A percentile compares a stretch with the other conserved stretches of the same genome.
Evolutionary conservation across 208 protist genomes (phyloP).

Genomic region (Strigomonas galati): DNA sequence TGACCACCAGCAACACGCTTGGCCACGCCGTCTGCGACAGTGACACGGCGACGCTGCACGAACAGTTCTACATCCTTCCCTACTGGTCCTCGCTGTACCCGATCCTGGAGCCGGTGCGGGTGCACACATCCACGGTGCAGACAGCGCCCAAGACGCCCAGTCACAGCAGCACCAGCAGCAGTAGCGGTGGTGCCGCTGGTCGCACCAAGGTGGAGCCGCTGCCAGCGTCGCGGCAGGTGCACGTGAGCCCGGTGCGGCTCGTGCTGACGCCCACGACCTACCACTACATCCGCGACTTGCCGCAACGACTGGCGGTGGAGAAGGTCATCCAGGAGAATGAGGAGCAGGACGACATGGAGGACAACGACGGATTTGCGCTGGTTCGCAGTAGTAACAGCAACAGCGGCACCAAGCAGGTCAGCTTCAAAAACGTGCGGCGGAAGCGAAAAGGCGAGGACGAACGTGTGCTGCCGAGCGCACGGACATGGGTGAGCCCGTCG

Average conservation of each 20-base stretch:
- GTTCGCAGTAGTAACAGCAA: background rate
- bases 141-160: background rate
- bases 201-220: background rate
- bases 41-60: background rate
- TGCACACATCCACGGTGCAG: background rate
- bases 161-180: too few species aligned
- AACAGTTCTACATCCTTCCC: background rate
- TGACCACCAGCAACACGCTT: too few species aligned
- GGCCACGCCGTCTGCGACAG: too few species aligned
- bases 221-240: background rate
- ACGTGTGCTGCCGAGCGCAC: background rate
- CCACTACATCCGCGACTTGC: conserved; percentile 16
- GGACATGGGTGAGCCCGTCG: background rate
- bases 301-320: conserved; percentile 4
- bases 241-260: conserved; percentile 23
- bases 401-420: background rate
- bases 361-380: background rate
- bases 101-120: background rate
- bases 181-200: too few species aligned
- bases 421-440: background rate
- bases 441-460: background rate
- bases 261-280: conserved; percentile 25
- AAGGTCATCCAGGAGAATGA: background rate
- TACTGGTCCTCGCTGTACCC: background rate
- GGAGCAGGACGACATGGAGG: background rate